A percentile compares a stretch with the other conserved stretches of the same genome.
These are phyloP conservation scores for Hippophae rhamnoides DNA, from an alignment of 306 rosid species.

Conservation along the genomic window DNA sequence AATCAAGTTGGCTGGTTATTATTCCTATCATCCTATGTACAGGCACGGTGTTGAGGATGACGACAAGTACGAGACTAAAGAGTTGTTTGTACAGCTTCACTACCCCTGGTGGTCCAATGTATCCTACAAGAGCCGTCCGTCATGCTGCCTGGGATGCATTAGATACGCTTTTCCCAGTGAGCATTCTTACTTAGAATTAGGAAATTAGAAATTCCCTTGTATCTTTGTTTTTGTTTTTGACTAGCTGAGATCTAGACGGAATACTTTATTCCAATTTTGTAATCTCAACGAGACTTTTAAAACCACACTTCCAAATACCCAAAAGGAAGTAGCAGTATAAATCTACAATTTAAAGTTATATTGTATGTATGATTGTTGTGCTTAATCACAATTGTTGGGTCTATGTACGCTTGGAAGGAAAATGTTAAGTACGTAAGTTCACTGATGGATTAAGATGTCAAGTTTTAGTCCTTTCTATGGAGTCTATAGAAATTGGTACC, in stretches of 20 bases:
- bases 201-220: neutral
- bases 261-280: too few species aligned
- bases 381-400: too few species aligned
- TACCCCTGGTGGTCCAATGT: slow-evolving; percentile 95
- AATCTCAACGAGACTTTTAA: too few species aligned
- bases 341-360: too few species aligned
- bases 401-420: too few species aligned
- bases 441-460: neutral
- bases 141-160: slow-evolving; percentile 99
- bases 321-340: too few species aligned
- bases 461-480: neutral
- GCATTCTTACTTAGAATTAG: slow-evolving; percentile 13
- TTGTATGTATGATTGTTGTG: too few species aligned
- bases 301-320: too few species aligned
- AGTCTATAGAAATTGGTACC: neutral
- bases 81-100: slow-evolving; percentile 90
- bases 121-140: slow-evolving; percentile 92
- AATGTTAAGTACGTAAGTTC: neutral
- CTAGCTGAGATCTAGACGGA: too few species aligned
- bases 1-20: slow-evolving; percentile 7
- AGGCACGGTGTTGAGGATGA: slow-evolving; percentile 94
- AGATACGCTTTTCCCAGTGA: slow-evolving; percentile 83
- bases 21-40: slow-evolving; percentile 8
- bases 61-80: slow-evolving; percentile 82
- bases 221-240: too few species aligned